A percentile compares a stretch with the other conserved stretches of the same genome.
phyloP scores from a whole-genome alignment of 2,329 filamentous ascomycete species.

The Sporothrix schenckii region DNA sequence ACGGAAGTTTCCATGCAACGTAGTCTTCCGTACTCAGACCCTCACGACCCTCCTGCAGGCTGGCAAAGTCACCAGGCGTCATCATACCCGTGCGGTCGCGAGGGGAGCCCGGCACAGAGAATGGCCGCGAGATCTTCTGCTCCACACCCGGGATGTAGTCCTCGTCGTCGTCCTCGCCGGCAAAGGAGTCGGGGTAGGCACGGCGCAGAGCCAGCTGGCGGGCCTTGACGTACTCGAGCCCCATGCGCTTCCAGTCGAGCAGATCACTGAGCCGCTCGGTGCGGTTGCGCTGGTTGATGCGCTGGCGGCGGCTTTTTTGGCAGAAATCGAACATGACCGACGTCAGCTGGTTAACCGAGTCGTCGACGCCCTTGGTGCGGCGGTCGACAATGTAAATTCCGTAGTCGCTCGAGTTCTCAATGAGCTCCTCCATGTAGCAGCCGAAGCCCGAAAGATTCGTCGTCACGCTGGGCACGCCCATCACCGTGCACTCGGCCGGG shows the following conservation, averaged over 20 bases:
- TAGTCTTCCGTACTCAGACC: conserved; percentile 96
- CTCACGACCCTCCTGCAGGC: conserved; percentile 90
- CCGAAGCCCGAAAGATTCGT: conserved; percentile 97
- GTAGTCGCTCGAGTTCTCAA: conserved; percentile 96
- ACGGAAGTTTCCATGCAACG: conserved; percentile 97
- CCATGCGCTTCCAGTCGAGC: conserved; percentile 99
- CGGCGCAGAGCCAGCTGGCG: conserved; percentile 87
- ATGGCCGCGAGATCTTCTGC: conserved; percentile 90
- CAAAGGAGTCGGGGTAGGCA: conserved; percentile 87
- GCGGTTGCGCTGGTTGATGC: conserved; percentile 97
- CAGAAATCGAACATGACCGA: conserved; percentile 94
- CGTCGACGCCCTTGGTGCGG: conserved; percentile 91
- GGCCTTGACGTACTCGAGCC: conserved; percentile 98
- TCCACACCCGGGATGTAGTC: conserved; percentile 92
- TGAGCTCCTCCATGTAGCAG: conserved; percentile 99
- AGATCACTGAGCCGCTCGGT: conserved; percentile 94
- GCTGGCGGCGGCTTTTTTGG: conserved; percentile 88
- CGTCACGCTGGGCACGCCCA: conserved; percentile 98
- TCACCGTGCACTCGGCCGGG: conserved; percentile 95
- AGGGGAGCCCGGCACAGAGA: conserved; percentile 92
- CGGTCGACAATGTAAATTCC: conserved; percentile 99
- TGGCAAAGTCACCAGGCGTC: conserved; percentile 98
- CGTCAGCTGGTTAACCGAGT: conserved; percentile 93
- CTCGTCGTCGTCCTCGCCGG: conserved; percentile 77
- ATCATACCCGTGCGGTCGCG: conserved; percentile 94